Percentiles rank a stretch among this genome's conserved stretches.
phyloP scores from a whole-genome alignment of 192 early-diverging fungal genomes.

The Fimicolochytrium jonesii region DNA sequence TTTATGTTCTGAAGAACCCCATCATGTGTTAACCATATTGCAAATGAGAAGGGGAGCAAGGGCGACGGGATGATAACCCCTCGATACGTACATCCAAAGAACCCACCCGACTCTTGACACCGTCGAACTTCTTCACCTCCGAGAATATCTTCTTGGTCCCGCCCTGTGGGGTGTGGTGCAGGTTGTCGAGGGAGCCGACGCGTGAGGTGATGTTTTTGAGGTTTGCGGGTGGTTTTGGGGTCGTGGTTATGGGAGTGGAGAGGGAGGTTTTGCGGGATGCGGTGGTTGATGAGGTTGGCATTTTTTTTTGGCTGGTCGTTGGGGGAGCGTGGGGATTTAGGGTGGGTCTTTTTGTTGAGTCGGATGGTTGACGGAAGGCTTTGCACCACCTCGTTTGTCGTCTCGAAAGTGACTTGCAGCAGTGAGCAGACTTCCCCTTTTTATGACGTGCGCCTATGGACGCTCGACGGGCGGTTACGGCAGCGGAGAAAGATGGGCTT shows the following conservation, averaged over 20 bases:
- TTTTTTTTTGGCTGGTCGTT: too few species aligned
- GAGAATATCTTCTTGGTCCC: slow-evolving; percentile 7
- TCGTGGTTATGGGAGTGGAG: not conserved
- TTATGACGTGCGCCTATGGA: too few species aligned
- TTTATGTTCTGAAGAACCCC: slow-evolving; percentile 5
- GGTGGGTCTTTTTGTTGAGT: too few species aligned
- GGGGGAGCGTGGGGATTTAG: too few species aligned
- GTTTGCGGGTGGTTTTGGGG: not conserved
- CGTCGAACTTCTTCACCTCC: not conserved
- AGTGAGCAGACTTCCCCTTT: too few species aligned
- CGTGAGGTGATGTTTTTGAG: slow-evolving; percentile 1
- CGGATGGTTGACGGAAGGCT: too few species aligned
- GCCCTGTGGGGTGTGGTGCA: slow-evolving; percentile 1
- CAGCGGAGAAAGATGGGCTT: too few species aligned
- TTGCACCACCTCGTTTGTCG: too few species aligned
- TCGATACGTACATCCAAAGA: slow-evolving; percentile 10
- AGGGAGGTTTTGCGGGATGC: not conserved
- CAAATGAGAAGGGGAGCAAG: not conserved
- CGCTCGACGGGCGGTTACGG: too few species aligned
- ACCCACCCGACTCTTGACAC: slow-evolving; percentile 6
- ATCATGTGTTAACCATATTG: not conserved
- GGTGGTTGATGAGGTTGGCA: not conserved
- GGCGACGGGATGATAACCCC: not conserved
- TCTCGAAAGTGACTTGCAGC: too few species aligned
- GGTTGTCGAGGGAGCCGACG: slow-evolving; percentile 9